Evolutionary conservation across 768 basidiomycete genomes (phyloP).

Genomic region (Boletus rubroflammeus): DNA sequence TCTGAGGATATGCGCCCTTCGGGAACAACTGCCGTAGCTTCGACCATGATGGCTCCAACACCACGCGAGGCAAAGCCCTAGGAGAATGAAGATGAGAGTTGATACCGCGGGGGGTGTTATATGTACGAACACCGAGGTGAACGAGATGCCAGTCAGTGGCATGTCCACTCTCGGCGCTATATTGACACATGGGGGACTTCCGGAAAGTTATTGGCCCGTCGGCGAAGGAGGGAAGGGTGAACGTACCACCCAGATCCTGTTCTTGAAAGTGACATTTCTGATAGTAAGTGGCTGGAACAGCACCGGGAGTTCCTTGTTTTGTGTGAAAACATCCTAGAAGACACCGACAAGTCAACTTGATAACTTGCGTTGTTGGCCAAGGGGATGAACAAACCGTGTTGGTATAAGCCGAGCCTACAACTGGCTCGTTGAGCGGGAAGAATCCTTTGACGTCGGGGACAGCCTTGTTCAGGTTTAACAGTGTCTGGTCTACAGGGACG

Average conservation of each 20-base stretch:
- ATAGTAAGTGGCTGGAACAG: conserved; percentile 69
- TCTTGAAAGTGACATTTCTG: conserved; percentile 62
- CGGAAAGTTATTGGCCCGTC: background rate
- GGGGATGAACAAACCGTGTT: conserved; percentile 13
- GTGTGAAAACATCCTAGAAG: conserved; percentile 35
- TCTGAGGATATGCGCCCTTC: conserved; percentile 77
- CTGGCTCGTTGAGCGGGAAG: conserved; percentile 58
- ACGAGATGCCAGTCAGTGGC: conserved; percentile 83
- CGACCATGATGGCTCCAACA: conserved; percentile 64
- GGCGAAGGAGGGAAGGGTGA: background rate
- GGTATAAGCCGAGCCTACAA: conserved; percentile 44
- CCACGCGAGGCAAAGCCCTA: conserved; percentile 69
- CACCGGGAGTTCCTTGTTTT: conserved; percentile 50
- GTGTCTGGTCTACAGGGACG: background rate
- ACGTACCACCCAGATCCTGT: conserved; percentile 63
- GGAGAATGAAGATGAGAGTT: background rate
- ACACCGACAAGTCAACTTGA: background rate
- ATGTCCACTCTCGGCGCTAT: conserved; percentile 69
- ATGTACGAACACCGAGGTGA: conserved; percentile 55
- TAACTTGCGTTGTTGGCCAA: background rate
- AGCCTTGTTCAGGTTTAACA: conserved; percentile 39
- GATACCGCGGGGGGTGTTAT: background rate
- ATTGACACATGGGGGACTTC: conserved; percentile 81
- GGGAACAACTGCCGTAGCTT: conserved; percentile 71
- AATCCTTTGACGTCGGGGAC: conserved; percentile 52